Base-by-base conservation (phyloP, 2,329 filamentous ascomycete species). In the Scedosporium dehoogii region DNA sequence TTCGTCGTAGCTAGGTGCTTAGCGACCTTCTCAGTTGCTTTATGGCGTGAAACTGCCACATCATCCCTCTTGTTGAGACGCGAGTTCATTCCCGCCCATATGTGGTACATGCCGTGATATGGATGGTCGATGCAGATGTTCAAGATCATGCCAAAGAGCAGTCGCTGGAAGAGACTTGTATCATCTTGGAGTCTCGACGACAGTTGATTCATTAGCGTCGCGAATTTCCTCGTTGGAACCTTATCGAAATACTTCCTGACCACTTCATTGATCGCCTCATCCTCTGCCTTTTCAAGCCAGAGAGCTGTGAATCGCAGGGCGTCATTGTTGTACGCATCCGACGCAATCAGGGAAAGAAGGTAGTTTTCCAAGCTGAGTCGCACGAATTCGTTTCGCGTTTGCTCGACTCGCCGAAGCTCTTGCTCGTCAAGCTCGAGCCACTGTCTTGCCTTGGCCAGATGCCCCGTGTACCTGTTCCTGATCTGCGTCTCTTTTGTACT, bases 91-190 rank as follows among this genome's bases (percentile, higher is more conserved):
- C 89, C 87, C 2, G 92, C 90, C 79, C 93, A 97, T 51, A 99
- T 91, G 68, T 97, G 92, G 72, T 99, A 96, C 86, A 97, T 93
- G 58, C 92, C 92, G 71, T 99, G 96, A 72, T 92, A 96, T 0
- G 94, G 96, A 74, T 99, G 94, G 63, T 99, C 92, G 10, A 84
- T 80, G 70, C 93, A 97, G 62, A 99, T 96, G 7, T 86, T 87
- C 69, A 86, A 85, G 3, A 97, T 86, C 18, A 99, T 77, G 1
- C 80, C 79, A 60, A 85, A 84, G 1, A 99, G 78, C 1, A 93
- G 79, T 48, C 79, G 80, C 69, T 99, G 94, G 70, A 99, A 99
- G 0, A 78, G 71, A 16, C 81, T 80, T 1, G 81, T 82, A 1
- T 81, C 74, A 65, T 90, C 85, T 64, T 96, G 86, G 5, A 99